Conservation (phyloP, 257 asterid species). For the Datura wrightii region DNA sequence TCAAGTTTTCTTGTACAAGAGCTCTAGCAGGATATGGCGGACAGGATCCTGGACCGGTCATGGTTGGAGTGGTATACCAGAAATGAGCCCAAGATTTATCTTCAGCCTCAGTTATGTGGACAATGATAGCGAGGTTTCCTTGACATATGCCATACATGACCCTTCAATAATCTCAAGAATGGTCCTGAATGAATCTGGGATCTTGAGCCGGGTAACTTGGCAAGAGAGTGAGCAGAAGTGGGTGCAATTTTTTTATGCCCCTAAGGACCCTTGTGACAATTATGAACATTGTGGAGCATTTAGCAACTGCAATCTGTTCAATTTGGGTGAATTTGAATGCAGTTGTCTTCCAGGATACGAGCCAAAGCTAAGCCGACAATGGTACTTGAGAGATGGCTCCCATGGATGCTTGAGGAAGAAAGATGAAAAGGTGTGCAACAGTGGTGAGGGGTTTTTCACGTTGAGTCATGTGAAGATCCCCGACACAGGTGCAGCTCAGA, state of each 20-base stretch:
- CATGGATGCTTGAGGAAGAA: conserved; percentile 45
- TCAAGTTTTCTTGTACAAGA: conserved; percentile 30
- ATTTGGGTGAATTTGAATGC: conserved; percentile 41
- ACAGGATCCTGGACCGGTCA: conserved; percentile 55
- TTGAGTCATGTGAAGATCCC: conserved; percentile 43
- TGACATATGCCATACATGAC: conserved; percentile 36
- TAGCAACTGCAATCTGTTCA: conserved; percentile 36
- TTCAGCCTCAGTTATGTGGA: conserved; percentile 43
- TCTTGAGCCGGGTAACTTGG: conserved; percentile 41
- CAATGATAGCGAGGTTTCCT: conserved; percentile 39
- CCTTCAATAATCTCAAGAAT: conserved; percentile 41
- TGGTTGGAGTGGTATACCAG: conserved; percentile 47
- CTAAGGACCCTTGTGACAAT: conserved; percentile 43
- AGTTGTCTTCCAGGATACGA: conserved; percentile 49
- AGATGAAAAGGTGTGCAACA: conserved; percentile 32
- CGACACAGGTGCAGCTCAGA: conserved; percentile 36
- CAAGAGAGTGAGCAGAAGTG: conserved; percentile 36
- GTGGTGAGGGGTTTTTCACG: conserved; percentile 37
- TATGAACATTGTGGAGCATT: conserved; percentile 40
- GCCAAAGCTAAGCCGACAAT: conserved; percentile 40
- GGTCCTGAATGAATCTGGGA: conserved; percentile 46
- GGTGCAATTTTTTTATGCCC: conserved; percentile 43
- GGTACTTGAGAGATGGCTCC: conserved; percentile 45
- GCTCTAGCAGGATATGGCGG: conserved; percentile 36
- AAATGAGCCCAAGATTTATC: conserved; percentile 43